Conservation (phyloP, 305 asterid genomes). For the Caryopteris hybrid region DNA sequence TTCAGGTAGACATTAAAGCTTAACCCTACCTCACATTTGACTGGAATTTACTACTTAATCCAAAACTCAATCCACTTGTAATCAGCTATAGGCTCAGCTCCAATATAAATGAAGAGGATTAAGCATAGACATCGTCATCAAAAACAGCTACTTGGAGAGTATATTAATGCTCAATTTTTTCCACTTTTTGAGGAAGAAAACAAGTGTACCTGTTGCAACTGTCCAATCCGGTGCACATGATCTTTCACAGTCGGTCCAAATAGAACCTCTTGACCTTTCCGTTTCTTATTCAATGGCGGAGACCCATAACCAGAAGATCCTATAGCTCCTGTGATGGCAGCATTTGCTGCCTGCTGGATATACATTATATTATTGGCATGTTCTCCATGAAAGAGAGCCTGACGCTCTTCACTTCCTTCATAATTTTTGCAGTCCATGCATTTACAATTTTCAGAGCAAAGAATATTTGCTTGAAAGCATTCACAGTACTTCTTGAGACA, state of each 20-base stretch:
- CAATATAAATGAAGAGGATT: background rate
- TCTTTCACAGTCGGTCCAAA: slow-evolving; percentile 58
- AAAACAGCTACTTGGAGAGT: background rate
- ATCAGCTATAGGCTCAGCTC: slow-evolving; percentile 9
- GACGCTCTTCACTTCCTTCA: slow-evolving; percentile 96
- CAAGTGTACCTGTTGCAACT: slow-evolving; percentile 64
- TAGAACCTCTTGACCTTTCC: slow-evolving; percentile 67
- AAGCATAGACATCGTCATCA: background rate
- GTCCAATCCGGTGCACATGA: slow-evolving; percentile 50
- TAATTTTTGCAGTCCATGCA: slow-evolving; percentile 95
- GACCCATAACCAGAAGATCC: slow-evolving; percentile 90
- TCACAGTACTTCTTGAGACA: slow-evolving; percentile 95
- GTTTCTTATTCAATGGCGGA: slow-evolving; percentile 73
- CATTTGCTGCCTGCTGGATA: slow-evolving; percentile 93
- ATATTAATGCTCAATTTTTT: slow-evolving; percentile 1
- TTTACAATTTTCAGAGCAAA: slow-evolving; percentile 92
- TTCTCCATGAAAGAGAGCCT: slow-evolving; percentile 83
- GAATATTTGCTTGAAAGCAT: slow-evolving; percentile 94
- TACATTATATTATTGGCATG: slow-evolving; percentile 60
- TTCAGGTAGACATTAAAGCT: background rate
- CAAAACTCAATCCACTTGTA: background rate
- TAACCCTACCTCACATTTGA: background rate
- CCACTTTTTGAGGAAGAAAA: slow-evolving; percentile 4
- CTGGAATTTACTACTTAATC: background rate
- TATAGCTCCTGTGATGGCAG: slow-evolving; percentile 91